A percentile compares a stretch with the other conserved stretches of the same genome.
phyloP scores from a whole-genome alignment of 352 stramenopile genomes.

The Globisporangium paroecandrum region DNA sequence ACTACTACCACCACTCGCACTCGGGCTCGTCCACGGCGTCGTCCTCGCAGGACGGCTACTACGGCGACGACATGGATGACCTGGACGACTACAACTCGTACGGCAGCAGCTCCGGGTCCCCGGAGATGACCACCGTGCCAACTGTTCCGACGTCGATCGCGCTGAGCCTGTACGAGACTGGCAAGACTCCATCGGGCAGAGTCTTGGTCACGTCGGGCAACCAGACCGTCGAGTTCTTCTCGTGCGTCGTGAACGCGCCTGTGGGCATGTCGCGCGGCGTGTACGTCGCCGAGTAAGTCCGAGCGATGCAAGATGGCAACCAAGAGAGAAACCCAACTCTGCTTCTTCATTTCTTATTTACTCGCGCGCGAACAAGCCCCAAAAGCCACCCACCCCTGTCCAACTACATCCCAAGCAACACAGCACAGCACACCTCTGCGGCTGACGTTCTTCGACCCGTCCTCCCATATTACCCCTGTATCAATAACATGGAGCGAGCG shows the following conservation, averaged over 20 bases:
- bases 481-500: constrained; percentile 17
- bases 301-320: constrained; percentile 5
- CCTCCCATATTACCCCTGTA: constrained; percentile 19
- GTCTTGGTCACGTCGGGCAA: constrained; percentile 75
- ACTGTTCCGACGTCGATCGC: constrained; percentile 66
- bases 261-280: constrained; percentile 48
- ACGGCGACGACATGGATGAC: constrained; percentile 70
- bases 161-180: constrained; percentile 71
- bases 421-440: background rate
- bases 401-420: constrained; percentile 5
- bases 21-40: constrained; percentile 74
- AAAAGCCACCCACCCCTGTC: background rate
- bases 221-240: constrained; percentile 87
- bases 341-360: constrained; percentile 25
- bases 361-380: background rate
- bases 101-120: constrained; percentile 24
- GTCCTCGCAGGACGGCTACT: constrained; percentile 79
- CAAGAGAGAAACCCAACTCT: constrained; percentile 7
- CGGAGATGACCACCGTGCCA: constrained; percentile 76
- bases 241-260: constrained; percentile 70
- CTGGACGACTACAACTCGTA: constrained; percentile 51
- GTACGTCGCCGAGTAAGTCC: constrained; percentile 55
- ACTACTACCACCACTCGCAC: constrained; percentile 69
- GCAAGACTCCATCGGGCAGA: constrained; percentile 74
- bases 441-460: background rate